Evolutionary conservation across 108 stramenopile species (phyloP).

Genomic region (Nitzschia sp.): DNA sequence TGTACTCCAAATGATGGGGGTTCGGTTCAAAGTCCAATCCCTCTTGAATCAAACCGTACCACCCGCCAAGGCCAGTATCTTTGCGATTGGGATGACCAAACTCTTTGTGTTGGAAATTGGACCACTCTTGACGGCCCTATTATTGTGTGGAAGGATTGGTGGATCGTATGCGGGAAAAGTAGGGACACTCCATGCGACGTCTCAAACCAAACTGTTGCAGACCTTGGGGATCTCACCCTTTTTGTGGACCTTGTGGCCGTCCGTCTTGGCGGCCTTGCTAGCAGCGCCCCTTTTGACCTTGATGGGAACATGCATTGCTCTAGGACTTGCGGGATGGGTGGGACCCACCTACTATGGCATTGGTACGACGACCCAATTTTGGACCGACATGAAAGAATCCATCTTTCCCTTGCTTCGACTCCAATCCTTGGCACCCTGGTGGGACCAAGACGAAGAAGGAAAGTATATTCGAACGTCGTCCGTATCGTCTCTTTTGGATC

Average conservation of each 20-base stretch:
- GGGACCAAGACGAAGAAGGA: slow-evolving; percentile 12
- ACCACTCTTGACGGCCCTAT: slow-evolving; percentile 70
- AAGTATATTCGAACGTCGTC: not conserved
- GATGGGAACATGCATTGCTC: slow-evolving; percentile 59
- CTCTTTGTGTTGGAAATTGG: slow-evolving; percentile 83
- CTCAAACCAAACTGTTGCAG: slow-evolving; percentile 68
- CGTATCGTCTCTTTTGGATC: not conserved
- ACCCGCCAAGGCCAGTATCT: slow-evolving; percentile 70
- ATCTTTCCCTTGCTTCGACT: slow-evolving; percentile 59
- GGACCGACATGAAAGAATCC: slow-evolving; percentile 40
- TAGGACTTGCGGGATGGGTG: slow-evolving; percentile 61
- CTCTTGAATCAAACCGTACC: slow-evolving; percentile 70
- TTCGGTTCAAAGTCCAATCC: slow-evolving; percentile 61
- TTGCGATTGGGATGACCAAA: slow-evolving; percentile 80
- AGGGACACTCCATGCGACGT: slow-evolving; percentile 77
- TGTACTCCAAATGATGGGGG: slow-evolving; percentile 62
- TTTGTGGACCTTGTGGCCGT: slow-evolving; percentile 65
- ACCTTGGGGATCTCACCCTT: slow-evolving; percentile 69
- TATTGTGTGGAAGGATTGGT: slow-evolving; percentile 79
- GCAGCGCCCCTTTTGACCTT: slow-evolving; percentile 74
- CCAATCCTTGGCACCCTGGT: slow-evolving; percentile 31
- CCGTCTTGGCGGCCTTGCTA: slow-evolving; percentile 64
- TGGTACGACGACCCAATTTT: slow-evolving; percentile 44
- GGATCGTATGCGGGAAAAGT: slow-evolving; percentile 81
- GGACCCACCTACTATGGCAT: slow-evolving; percentile 67